Evolutionary conservation across 768 basidiomycete species (phyloP).

Genomic region (Russula vinacea): DNA sequence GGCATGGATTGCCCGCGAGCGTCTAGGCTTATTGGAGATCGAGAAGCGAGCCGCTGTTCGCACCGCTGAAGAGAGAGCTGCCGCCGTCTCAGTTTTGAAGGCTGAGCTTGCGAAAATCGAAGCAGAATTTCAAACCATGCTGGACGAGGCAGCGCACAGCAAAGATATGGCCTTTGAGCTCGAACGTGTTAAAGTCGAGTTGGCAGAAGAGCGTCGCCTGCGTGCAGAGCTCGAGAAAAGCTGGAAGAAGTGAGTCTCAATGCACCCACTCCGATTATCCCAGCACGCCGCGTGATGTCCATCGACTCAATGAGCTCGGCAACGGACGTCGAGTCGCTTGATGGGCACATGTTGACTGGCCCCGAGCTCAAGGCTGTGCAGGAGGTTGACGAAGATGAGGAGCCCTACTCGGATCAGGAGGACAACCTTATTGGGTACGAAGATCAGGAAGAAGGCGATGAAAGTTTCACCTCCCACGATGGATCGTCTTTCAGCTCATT

Average conservation of each 20-base stretch:
- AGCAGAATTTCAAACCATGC: constrained; percentile 42
- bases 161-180: constrained; percentile 30
- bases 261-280: constrained; percentile 46
- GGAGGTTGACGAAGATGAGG: constrained; percentile 49
- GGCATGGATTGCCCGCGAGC: constrained; percentile 80
- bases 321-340: constrained; percentile 65
- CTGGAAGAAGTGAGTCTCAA: constrained; percentile 46
- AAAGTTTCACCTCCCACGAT: constrained; percentile 42
- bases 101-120: constrained; percentile 37
- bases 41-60: constrained; percentile 61
- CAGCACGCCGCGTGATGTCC: constrained; percentile 53
- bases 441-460: constrained; percentile 70
- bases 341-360: constrained; percentile 39
- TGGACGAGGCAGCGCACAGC: constrained; percentile 31
- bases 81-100: constrained; percentile 27
- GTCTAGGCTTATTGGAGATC: constrained; percentile 58
- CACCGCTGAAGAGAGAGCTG: constrained; percentile 35
- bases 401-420: constrained; percentile 48
- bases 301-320: constrained; percentile 61
- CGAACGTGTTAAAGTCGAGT: constrained; percentile 34
- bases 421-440: constrained; percentile 64
- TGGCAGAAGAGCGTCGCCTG: constrained; percentile 43
- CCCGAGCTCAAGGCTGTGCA: constrained; percentile 49
- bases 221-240: constrained; percentile 50
- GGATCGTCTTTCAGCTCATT: constrained; percentile 35